These are phyloP conservation scores for Leavenworthia alabamica DNA, from an alignment of 345 rosid genomes.

Conservation along the genomic window DNA sequence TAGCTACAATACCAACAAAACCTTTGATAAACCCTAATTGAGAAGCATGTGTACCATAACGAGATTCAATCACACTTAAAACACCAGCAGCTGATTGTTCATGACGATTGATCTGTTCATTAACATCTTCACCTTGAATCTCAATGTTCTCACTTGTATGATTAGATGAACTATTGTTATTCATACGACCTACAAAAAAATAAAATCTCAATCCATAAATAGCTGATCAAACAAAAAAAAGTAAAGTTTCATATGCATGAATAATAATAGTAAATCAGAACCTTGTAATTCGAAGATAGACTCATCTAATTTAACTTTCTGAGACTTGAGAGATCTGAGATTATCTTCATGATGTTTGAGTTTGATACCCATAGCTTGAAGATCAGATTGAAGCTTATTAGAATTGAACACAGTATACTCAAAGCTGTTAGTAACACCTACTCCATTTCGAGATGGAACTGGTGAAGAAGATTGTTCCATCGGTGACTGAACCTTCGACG, in stretches of 20 bases:
- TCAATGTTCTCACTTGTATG: slow-evolving; percentile 23
- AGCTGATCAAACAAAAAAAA: too few species aligned
- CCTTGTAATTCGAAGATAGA: slow-evolving; percentile 63
- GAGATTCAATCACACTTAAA: slow-evolving; percentile 44
- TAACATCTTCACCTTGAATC: slow-evolving; percentile 49
- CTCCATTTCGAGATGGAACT: slow-evolving; percentile 35
- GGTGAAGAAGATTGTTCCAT: slow-evolving; percentile 30
- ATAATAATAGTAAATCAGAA: not conserved
- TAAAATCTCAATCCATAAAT: not conserved
- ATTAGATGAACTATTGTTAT: slow-evolving; percentile 44
- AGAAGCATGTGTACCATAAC: slow-evolving; percentile 39
- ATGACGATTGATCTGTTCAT: slow-evolving; percentile 45
- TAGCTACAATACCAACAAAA: slow-evolving; percentile 71
- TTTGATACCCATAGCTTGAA: slow-evolving; percentile 47
- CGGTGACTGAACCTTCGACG: slow-evolving; percentile 19
- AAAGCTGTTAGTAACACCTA: slow-evolving; percentile 32
- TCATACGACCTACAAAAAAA: slow-evolving; percentile 46
- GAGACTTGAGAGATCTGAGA: slow-evolving; percentile 40
- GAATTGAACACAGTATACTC: slow-evolving; percentile 36
- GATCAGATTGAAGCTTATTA: slow-evolving; percentile 67
- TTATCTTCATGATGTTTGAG: slow-evolving; percentile 64
- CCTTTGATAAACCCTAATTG: slow-evolving; percentile 42
- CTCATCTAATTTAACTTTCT: slow-evolving; percentile 54
- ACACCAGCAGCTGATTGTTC: slow-evolving; percentile 76
- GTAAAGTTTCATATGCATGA: not conserved